Evolutionary conservation across 441 rosid genomes (phyloP).

Genomic region (Euphorbia corollata): DNA sequence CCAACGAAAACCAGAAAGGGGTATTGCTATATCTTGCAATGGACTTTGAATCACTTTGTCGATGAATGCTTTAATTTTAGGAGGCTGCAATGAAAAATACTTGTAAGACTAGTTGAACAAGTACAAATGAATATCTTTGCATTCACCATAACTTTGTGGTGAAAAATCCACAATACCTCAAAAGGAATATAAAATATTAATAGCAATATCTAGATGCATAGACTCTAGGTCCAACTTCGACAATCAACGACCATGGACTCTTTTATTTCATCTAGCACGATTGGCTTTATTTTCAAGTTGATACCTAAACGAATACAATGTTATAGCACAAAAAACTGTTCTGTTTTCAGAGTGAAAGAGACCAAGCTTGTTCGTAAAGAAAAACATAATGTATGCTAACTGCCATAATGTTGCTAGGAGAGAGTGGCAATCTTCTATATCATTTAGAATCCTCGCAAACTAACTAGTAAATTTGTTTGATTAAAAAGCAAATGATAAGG

Average conservation of each 20-base stretch:
- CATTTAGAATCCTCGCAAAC: neutral
- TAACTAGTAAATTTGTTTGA: neutral
- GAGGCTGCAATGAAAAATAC: slow-evolving; percentile 55
- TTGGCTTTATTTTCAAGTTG: neutral
- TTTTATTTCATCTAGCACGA: neutral
- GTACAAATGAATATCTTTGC: neutral
- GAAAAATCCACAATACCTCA: neutral
- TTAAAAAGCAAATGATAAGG: neutral
- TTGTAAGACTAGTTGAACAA: slow-evolving; percentile 13
- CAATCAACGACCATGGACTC: neutral
- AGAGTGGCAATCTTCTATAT: neutral
- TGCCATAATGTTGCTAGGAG: neutral
- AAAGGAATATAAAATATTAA: neutral
- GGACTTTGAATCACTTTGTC: slow-evolving; percentile 98
- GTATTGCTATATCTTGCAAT: slow-evolving; percentile 87
- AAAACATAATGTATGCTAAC: neutral
- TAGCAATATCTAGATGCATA: neutral
- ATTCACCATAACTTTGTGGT: neutral
- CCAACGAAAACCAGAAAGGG: slow-evolving; percentile 96
- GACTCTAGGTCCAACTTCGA: slow-evolving; percentile 2
- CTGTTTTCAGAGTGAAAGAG: neutral
- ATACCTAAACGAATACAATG: neutral
- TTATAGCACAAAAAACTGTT: neutral
- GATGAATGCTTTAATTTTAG: slow-evolving; percentile 72
- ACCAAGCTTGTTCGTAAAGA: neutral